Base-by-base conservation (phyloP, 331 rosid genomes). In the Spiraea crenata region DNA sequence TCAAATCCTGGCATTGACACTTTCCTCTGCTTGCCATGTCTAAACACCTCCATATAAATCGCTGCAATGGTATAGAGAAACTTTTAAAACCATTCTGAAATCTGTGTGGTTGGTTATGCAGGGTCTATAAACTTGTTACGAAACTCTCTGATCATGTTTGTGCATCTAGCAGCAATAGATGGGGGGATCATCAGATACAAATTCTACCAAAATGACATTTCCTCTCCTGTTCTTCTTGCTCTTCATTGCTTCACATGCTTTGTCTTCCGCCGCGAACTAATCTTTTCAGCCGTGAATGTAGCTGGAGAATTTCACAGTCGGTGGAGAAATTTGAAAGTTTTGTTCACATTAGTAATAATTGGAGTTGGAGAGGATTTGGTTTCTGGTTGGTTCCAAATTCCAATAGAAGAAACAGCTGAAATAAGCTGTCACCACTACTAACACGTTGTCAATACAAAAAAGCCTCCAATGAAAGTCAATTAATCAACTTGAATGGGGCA, bases 31-130 rank as follows among this genome's bases (percentile, higher is more conserved):
- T 51, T 89, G 92, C 71, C 54, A 52, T 9, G 66, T 89, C 54
- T 85, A 86, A 65, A 79, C 89, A 47, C 95, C 91, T n/a, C 89
- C 91, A 7, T n/a, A 12, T 83, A 67, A 75, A 75, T 74, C 47
- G 67, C 31, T 88, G 89, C 45, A 55, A 7, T 2, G 82, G 89
- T 88, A 57, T 57, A 31, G 2, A 5, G 6, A 57, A 57, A 45
- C 9, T 9, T 8, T 45, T 2, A 9, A 10, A 45, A 45, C 9
- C 0, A 8, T 45, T 3, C 7, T 8, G 11, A 45, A 45, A 45
- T 13, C 9, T 45, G 9, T 56, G 16, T 56, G 11, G 3, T 16
- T 56, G n/a, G 4, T 56, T 56, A 15, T 56, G 8, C 16, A 25
- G 60, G 39, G 8, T 56, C 6, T 2, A 11, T 34, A 5, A 35